Evolutionary conservation across 2,329 filamentous ascomycete genomes (phyloP).

Genomic region (Epichloe typhina): DNA sequence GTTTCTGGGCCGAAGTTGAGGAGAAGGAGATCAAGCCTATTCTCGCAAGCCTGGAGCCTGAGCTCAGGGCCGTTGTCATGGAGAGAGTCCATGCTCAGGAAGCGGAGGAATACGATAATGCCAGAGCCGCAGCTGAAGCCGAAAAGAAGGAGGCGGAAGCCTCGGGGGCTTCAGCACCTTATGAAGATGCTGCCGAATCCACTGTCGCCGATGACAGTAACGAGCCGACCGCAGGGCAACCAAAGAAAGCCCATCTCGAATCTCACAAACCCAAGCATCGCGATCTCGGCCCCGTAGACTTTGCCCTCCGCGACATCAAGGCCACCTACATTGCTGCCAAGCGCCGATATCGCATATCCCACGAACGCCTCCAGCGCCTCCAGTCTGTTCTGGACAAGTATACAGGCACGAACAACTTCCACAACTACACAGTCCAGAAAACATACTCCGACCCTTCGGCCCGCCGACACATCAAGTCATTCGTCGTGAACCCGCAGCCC

Average conservation of each 20-base stretch:
- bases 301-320: conserved; percentile 62
- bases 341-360: conserved; percentile 68
- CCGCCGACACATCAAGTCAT: conserved; percentile 86
- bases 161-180: conserved; percentile 12
- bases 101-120: conserved; percentile 13
- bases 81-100: conserved; percentile 40
- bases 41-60: conserved; percentile 47
- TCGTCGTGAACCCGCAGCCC: conserved; percentile 61
- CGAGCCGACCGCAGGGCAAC: conserved; percentile 7
- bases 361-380: conserved; percentile 57
- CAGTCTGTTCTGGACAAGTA: conserved; percentile 65
- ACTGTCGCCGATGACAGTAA: neutral
- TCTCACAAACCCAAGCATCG: conserved; percentile 27
- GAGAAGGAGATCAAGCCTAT: conserved; percentile 67
- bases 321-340: conserved; percentile 72
- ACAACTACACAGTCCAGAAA: conserved; percentile 97
- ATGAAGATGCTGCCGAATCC: conserved; percentile 4
- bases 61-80: conserved; percentile 48
- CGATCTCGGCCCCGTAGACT: conserved; percentile 40
- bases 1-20: conserved; percentile 75
- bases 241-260: conserved; percentile 13
- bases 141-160: conserved; percentile 10
- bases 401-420: conserved; percentile 77
- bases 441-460: conserved; percentile 66
- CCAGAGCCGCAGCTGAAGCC: neutral